Evolutionary conservation across 1,284 basidiomycete genomes (phyloP).

Genomic region (Peniophora sp.): DNA sequence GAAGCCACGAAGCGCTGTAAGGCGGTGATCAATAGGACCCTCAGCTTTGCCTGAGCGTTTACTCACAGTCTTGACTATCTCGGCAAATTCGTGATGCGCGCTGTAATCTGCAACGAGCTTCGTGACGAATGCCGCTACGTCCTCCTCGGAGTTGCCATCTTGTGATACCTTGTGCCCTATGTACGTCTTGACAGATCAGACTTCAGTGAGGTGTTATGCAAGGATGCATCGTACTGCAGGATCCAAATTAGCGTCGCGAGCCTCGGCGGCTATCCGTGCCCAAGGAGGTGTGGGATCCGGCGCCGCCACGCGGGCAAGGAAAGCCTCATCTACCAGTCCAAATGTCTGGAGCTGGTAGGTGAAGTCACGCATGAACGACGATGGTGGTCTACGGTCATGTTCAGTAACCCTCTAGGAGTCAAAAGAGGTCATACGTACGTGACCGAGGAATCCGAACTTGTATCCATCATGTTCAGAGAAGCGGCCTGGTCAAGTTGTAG

Average conservation of each 20-base stretch:
- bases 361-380: constrained; percentile 47
- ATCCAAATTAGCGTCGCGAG: constrained; percentile 46
- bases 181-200: constrained; percentile 34
- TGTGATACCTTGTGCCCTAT: constrained; percentile 51
- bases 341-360: constrained; percentile 46
- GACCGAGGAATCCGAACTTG: neutral
- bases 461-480: neutral
- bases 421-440: neutral
- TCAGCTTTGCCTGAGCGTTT: neutral
- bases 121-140: constrained; percentile 41
- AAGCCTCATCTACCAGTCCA: constrained; percentile 48
- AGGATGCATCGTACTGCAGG: constrained; percentile 36
- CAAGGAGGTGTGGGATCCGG: constrained; percentile 38
- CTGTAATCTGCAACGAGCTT: constrained; percentile 53
- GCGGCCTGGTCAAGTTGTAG: neutral
- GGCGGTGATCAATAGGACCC: neutral
- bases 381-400: constrained; percentile 22
- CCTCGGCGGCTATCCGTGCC: constrained; percentile 45
- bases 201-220: neutral
- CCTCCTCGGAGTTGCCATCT: constrained; percentile 40
- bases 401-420: neutral
- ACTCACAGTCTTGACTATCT: constrained; percentile 49
- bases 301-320: constrained; percentile 43
- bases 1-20: constrained; percentile 47
- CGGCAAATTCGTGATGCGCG: constrained; percentile 52